These are phyloP conservation scores for Zarea fungicola DNA, from an alignment of 2,329 filamentous ascomycete species.

Conservation along the genomic window DNA sequence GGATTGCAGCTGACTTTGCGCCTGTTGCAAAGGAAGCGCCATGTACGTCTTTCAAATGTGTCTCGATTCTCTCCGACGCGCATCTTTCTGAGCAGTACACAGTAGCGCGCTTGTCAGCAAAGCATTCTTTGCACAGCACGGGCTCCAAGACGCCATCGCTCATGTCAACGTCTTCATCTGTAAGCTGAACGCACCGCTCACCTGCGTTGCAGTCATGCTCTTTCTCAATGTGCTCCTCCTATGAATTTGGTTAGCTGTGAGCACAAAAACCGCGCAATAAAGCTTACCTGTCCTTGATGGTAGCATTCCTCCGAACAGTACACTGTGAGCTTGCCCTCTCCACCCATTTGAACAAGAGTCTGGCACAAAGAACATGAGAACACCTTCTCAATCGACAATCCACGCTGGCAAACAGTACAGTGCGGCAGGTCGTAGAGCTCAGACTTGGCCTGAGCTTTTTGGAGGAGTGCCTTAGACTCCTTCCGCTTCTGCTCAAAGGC, in stretches of 20 bases:
- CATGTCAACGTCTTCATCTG: conserved; percentile 37
- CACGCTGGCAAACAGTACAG: conserved; percentile 35
- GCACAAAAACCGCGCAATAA: too few relatives aligned
- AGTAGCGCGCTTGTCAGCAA: conserved; percentile 30
- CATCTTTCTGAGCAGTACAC: conserved; percentile 40
- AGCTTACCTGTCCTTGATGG: conserved; percentile 36
- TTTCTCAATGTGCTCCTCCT: conserved; percentile 35
- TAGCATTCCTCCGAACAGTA: conserved; percentile 43
- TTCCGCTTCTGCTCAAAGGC: conserved; percentile 42
- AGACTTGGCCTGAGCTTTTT: conserved; percentile 26
- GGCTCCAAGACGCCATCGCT: conserved; percentile 24
- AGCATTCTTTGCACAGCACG: conserved; percentile 39
- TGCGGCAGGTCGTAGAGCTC: conserved; percentile 33
- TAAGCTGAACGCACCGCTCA: conserved; percentile 33
- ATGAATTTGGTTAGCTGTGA: neutral
- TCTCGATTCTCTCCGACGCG: conserved; percentile 35
- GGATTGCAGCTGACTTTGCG: neutral
- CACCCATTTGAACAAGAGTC: conserved; percentile 33
- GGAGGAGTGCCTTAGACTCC: conserved; percentile 31
- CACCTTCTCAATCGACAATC: conserved; percentile 30
- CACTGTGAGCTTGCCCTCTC: conserved; percentile 31
- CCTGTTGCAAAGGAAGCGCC: conserved; percentile 18
- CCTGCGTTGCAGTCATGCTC: conserved; percentile 39
- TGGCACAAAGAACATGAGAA: conserved; percentile 42
- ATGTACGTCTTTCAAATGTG: conserved; percentile 33